phyloP scores from a whole-genome alignment of 2,329 filamentous ascomycete genomes.

The Paraphoma sp. region DNA sequence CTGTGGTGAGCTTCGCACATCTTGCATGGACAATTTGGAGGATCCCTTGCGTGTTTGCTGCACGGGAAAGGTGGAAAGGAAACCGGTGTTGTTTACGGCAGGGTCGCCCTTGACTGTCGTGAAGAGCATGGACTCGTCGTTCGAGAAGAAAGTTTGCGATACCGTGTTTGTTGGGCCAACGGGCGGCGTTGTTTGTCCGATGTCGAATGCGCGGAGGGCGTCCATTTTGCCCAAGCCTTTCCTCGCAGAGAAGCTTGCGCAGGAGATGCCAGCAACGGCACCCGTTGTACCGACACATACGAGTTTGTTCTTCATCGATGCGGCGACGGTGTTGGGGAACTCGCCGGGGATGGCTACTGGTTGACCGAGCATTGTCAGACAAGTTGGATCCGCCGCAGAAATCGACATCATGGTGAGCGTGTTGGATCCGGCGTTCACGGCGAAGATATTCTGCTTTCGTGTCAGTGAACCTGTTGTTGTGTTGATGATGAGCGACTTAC shows the following conservation, averaged over 20 bases:
- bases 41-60: background rate
- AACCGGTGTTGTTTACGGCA: constrained; percentile 61
- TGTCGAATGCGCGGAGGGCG: constrained; percentile 49
- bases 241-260: constrained; percentile 34
- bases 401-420: constrained; percentile 49
- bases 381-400: constrained; percentile 33
- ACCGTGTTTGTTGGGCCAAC: constrained; percentile 64
- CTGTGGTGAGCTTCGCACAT: constrained; percentile 51
- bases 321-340: constrained; percentile 50
- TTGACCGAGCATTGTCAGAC: constrained; percentile 39
- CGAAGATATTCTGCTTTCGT: constrained; percentile 57
- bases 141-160: constrained; percentile 66
- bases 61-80: constrained; percentile 61
- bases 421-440: constrained; percentile 55
- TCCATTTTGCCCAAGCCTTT: constrained; percentile 45
- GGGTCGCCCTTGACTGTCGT: constrained; percentile 68
- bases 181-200: constrained; percentile 65
- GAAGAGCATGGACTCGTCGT: constrained; percentile 59
- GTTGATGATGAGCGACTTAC: constrained; percentile 46
- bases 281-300: constrained; percentile 50
- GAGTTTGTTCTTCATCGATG: constrained; percentile 43
- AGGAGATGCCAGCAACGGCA: constrained; percentile 46
- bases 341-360: constrained; percentile 45
- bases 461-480: background rate
- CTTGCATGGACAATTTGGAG: constrained; percentile 20